Evolutionary conservation across 352 stramenopile species (phyloP), one percentile per base, ranked within the genome.

Genomic region (Pseudoperonospora humuli): DNA sequence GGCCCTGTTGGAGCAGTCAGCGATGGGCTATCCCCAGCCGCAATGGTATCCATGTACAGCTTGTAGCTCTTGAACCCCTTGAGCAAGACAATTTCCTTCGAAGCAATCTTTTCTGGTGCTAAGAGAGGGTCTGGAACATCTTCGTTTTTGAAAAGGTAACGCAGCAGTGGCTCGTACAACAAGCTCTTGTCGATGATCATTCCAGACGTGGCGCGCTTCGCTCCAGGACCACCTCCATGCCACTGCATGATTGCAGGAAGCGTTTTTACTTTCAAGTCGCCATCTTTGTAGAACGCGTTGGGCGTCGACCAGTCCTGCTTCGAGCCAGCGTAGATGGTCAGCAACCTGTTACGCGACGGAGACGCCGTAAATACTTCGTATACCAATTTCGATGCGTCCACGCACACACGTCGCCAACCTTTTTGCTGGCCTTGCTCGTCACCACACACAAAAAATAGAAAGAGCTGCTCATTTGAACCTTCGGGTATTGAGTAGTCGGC

Each of bases 81-180:
- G 2, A 86, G 41, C 19, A 62, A 54, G 7, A 76, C 45, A 20
- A 84, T 78, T 31, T 71, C 55, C 48, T 84, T 86, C 3, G 52
- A 70, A 5, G 66, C 56, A 11, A 66, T 60, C 14, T 61, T 70
- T 2, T 69, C 54, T 2, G 51, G 39, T 9, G 37, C 49, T 5
- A 86, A 28, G n/a, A 77, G 60, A 9, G 44, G 45, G 40, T 86
- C 72, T 2, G 41, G 44, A 19, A 52, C 34, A 37, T 87, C 75
- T n/a, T 40, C 44, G 39, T 81, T 87, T 41, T 79, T 69, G 36
- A 90, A 86, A 1, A 84, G 37, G 42, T 86, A 88, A 8, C 74
- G 69, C 43, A 90, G 7, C n/a, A 86, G 54, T 15, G 61, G 67
- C 9, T 81, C 61, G 20, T 87, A 75, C 7, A 76, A 41, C 39